Evolutionary conservation across 257 asterid species (phyloP).

Genomic region (Lycium ferocissimum): DNA sequence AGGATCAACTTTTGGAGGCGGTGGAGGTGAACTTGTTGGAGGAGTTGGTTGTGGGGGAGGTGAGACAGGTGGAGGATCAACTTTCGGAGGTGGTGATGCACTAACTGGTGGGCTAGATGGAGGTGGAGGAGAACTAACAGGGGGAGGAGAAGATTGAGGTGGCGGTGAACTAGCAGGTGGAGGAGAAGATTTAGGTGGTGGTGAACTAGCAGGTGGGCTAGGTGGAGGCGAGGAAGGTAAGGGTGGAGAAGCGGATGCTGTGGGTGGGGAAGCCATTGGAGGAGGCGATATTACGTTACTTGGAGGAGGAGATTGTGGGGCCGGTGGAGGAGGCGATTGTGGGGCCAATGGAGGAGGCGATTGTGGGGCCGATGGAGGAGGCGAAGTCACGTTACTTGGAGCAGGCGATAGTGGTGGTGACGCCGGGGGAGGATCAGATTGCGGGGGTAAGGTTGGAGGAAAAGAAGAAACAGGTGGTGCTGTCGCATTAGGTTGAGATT

Average conservation of each 20-base stretch:
- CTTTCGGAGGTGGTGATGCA: slow-evolving; percentile 29
- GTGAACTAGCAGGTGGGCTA: slow-evolving; percentile 34
- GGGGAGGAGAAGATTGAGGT: slow-evolving; percentile 26
- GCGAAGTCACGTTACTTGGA: slow-evolving; percentile 28
- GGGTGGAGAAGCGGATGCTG: slow-evolving; percentile 36
- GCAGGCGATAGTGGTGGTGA: slow-evolving; percentile 32
- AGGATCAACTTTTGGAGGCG: slow-evolving; percentile 31
- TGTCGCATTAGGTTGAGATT: slow-evolving; percentile 31
- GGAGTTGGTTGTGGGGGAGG: slow-evolving; percentile 47
- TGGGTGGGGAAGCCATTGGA: slow-evolving; percentile 39
- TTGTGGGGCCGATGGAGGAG: background rate
- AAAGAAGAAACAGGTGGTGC: slow-evolving; percentile 26
- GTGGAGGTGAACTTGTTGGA: slow-evolving; percentile 45
- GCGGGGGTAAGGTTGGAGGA: slow-evolving; percentile 25
- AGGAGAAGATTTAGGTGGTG: slow-evolving; percentile 28
- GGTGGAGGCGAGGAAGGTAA: slow-evolving; percentile 24
- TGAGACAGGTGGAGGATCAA: background rate
- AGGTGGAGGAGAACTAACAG: slow-evolving; percentile 34
- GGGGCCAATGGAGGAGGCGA: slow-evolving; percentile 1
- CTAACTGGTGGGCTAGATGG: slow-evolving; percentile 32
- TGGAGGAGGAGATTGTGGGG: background rate
- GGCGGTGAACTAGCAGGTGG: slow-evolving; percentile 35
- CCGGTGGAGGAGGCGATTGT: slow-evolving; percentile 17
- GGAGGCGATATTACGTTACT: slow-evolving; percentile 32
- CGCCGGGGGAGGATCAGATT: slow-evolving; percentile 8